Evolutionary conservation across 1,139 yeast species (phyloP).

Genomic region (Hansenula sp.): DNA sequence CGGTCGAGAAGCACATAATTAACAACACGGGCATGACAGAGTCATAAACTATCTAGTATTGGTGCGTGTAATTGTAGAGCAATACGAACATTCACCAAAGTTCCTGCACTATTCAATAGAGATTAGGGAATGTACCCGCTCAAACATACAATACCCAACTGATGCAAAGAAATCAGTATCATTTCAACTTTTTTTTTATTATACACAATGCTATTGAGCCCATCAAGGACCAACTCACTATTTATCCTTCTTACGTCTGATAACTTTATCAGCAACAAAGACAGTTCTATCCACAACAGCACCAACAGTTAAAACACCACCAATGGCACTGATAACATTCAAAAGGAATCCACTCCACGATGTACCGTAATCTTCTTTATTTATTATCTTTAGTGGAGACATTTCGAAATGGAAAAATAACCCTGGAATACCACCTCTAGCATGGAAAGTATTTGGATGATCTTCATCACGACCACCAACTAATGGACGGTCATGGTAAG

Average conservation of each 20-base stretch:
- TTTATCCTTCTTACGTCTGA: constrained; percentile 65
- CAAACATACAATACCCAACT: too few species aligned
- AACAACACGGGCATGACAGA: too few species aligned
- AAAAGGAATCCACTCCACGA: constrained; percentile 84
- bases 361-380: constrained; percentile 72
- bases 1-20: too few species aligned
- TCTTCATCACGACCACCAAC: constrained; percentile 86
- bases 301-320: constrained; percentile 92
- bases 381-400: constrained; percentile 88
- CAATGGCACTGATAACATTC: constrained; percentile 84
- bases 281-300: constrained; percentile 83
- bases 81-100: too few species aligned
- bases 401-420: constrained; percentile 85
- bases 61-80: too few species aligned
- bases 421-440: constrained; percentile 89
- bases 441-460: constrained; percentile 83
- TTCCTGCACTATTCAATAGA: too few species aligned
- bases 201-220: too few species aligned
- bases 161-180: too few species aligned
- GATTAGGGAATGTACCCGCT: too few species aligned
- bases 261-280: constrained; percentile 82
- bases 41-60: too few species aligned
- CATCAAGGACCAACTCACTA: constrained; percentile 6
- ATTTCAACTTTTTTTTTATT: too few species aligned
- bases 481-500: constrained; percentile 82